Evolutionary conservation across 2,329 filamentous ascomycete species (phyloP).

Genomic region (Zasmidium citrigriseum): DNA sequence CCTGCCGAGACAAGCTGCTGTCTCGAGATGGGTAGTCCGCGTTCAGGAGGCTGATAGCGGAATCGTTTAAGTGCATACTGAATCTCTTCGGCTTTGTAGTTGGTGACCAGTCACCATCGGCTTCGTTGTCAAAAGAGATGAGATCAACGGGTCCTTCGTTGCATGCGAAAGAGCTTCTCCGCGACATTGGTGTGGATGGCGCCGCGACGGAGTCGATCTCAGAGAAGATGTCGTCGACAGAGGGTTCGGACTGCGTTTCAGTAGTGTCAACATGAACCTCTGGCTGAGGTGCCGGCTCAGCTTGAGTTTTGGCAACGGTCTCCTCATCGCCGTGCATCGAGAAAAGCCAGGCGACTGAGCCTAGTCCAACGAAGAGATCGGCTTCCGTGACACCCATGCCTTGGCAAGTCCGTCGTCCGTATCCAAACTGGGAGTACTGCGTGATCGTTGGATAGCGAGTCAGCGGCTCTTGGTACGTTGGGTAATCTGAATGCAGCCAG

Average conservation of each 20-base stretch:
- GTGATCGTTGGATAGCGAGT: conserved; percentile 55
- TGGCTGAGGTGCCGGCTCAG: background rate
- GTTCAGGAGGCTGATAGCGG: conserved; percentile 15
- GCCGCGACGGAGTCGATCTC: background rate
- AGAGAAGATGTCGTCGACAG: conserved; percentile 4
- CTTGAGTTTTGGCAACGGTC: background rate
- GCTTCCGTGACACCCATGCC: conserved; percentile 33
- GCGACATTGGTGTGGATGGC: background rate
- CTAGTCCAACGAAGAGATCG: conserved; percentile 39
- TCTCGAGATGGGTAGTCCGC: background rate
- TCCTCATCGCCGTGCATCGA: conserved; percentile 35
- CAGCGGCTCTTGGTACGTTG: conserved; percentile 55
- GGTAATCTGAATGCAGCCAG: conserved; percentile 54
- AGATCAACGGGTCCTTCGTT: background rate
- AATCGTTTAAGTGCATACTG: conserved; percentile 16
- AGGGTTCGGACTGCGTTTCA: background rate
- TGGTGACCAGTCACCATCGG: background rate
- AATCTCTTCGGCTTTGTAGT: background rate
- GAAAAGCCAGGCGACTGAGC: conserved; percentile 49
- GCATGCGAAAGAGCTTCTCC: background rate
- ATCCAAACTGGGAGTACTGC: conserved; percentile 58
- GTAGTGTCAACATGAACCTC: background rate
- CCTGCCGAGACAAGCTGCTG: background rate
- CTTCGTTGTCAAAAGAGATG: background rate
- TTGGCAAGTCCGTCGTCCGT: conserved; percentile 40